phyloP scores from a whole-genome alignment of 352 stramenopile species.

The Phytophthora cajani region DNA sequence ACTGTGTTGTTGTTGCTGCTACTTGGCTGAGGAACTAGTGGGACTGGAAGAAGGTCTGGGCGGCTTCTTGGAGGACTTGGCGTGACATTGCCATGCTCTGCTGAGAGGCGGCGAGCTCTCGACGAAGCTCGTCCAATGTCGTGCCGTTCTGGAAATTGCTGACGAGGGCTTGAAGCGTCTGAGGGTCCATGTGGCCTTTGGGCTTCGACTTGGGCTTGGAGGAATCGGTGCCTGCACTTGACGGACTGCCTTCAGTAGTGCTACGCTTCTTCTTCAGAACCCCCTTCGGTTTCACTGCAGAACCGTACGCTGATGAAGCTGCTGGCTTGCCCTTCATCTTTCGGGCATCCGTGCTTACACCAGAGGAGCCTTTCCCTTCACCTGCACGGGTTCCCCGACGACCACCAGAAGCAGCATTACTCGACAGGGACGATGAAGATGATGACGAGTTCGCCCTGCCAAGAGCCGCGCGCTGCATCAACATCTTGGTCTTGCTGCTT shows the following conservation, averaged over 20 bases:
- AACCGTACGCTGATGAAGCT: constrained; percentile 41
- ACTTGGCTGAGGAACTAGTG: constrained; percentile 16
- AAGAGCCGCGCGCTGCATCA: constrained; percentile 27
- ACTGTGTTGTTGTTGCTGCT: not conserved
- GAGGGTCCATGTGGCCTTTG: constrained; percentile 59
- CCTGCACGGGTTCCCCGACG: constrained; percentile 6
- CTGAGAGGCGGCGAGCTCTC: constrained; percentile 71
- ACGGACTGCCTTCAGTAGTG: constrained; percentile 12
- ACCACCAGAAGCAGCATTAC: constrained; percentile 9
- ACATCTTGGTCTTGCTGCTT: constrained; percentile 31
- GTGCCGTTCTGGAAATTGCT: constrained; percentile 80
- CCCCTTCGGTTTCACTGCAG: constrained; percentile 39
- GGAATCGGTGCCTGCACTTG: constrained; percentile 5
- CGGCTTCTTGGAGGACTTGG: constrained; percentile 70
- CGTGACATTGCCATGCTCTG: constrained; percentile 72
- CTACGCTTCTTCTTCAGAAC: constrained; percentile 45
- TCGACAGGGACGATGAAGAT: constrained; percentile 32
- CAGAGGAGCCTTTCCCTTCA: constrained; percentile 7
- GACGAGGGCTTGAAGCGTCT: constrained; percentile 69
- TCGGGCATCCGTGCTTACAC: constrained; percentile 12
- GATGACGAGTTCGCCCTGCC: constrained; percentile 33
- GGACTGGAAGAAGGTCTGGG: constrained; percentile 72
- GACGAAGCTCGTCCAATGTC: constrained; percentile 63
- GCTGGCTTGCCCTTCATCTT: constrained; percentile 48
- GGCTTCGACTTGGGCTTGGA: constrained; percentile 16